A percentile compares a stretch with the other conserved stretches of the same genome.
Conservation (phyloP, 257 asterid species). For the Nicotiana paniculata region DNA sequence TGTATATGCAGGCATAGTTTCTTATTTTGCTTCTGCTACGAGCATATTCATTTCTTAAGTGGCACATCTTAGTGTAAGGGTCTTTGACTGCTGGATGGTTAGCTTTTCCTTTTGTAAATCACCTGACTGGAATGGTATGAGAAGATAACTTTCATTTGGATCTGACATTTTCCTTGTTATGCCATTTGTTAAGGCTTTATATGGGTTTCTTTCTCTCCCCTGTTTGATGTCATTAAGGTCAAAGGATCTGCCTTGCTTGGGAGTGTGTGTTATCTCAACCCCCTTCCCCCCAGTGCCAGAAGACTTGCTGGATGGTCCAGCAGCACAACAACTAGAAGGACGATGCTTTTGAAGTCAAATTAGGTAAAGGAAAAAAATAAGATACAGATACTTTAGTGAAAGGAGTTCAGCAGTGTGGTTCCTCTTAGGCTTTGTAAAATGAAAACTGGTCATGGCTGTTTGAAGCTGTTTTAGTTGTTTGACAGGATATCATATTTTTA, state of each 20-base stretch:
- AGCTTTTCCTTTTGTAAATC: neutral
- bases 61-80: neutral
- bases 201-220: neutral
- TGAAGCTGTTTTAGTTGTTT: neutral
- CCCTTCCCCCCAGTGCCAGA: neutral
- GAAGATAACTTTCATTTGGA: neutral
- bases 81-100: neutral
- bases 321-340: neutral
- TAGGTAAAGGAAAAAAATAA: neutral
- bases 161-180: neutral
- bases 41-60: neutral
- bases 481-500: neutral
- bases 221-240: slow-evolving; percentile 1
- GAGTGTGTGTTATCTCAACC: neutral
- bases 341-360: neutral
- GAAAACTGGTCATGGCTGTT: neutral
- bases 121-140: neutral
- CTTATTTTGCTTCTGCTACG: neutral
- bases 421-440: neutral
- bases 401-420: neutral
- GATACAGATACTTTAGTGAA: neutral
- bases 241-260: neutral
- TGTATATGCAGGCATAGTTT: neutral
- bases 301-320: neutral
- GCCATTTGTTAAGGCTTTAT: neutral